Base-by-base conservation (phyloP, 345 rosid species). In the Lepidium africanum region DNA sequence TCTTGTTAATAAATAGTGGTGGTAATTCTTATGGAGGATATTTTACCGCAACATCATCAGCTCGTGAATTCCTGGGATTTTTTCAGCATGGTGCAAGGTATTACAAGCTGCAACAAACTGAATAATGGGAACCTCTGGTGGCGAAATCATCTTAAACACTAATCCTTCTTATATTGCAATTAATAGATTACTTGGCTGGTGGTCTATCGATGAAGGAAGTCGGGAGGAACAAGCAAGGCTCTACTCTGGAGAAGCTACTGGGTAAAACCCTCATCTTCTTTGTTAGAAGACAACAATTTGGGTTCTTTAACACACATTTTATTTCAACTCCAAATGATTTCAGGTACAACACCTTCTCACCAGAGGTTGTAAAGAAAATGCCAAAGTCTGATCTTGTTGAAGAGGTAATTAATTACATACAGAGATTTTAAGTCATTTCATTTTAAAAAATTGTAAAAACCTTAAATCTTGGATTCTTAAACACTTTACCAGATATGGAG, bases 201-300 rank as follows among this genome's bases (percentile, higher is more conserved):
- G 98, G 97, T 90, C 96, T 33, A 86, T 93, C 66, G 98, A 93
- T 72, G 98, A 92, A 83, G 93, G 90, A 77, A 92, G 98, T 65
- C 77, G 78, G 36, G 90, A 88, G 72, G 97, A 93, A 70, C 90
- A 81, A 63, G 98, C 98, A 46, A 80, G 88, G 75, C 83, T 93
- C n/a, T 90, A 85, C 65, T 74, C 72, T 50, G 77, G 84, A 19
- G 85, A 76, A 57, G 70, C 81, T 55, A 85, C 94, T 13, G 83
- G 96, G 97, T 93, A 66, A 47, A 52, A 25, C 52, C 37, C 65
- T 45, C 35, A 47, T 46, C 45, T 23, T 33, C 32, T 58, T 19
- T 19, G 38, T 48, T 42, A 59, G 9, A 19, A 30, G 41, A 49
- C 8, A 10, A 17, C 7, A 33, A 16, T 21, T 27, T 35, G 27